These are phyloP conservation scores for Ustilago shanxiensis DNA, from an alignment of 1,284 basidiomycete species.

Conservation along the genomic window DNA sequence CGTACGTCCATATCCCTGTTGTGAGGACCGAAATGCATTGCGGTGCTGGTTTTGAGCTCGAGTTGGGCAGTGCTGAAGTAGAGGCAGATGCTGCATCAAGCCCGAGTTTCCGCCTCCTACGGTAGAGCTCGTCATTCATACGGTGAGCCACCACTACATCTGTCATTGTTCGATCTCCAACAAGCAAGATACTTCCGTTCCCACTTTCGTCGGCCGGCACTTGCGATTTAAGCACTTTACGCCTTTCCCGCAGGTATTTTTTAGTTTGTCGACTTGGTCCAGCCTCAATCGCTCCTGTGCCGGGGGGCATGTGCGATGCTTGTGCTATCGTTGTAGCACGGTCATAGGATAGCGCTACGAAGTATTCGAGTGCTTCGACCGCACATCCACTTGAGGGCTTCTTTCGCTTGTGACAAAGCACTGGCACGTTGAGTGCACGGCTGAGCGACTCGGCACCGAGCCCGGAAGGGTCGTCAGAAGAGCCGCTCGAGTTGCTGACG, in stretches of 20 bases:
- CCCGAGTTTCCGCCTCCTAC: conserved; percentile 40
- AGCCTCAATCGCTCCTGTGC: conserved; percentile 29
- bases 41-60: conserved; percentile 9
- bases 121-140: conserved; percentile 64
- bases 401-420: conserved; percentile 80
- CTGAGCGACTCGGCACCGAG: conserved; percentile 89
- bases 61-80: background rate
- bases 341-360: conserved; percentile 60
- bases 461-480: conserved; percentile 81
- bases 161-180: conserved; percentile 91
- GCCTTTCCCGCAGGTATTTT: conserved; percentile 31
- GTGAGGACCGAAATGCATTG: conserved; percentile 69
- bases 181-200: conserved; percentile 75
- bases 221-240: conserved; percentile 70
- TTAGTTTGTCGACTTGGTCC: conserved; percentile 33
- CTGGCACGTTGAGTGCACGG: conserved; percentile 81
- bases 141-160: conserved; percentile 88
- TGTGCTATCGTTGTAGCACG: conserved; percentile 62
- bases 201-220: conserved; percentile 75
- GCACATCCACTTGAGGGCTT: conserved; percentile 82
- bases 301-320: conserved; percentile 47
- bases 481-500: conserved; percentile 94
- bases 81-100: conserved; percentile 36
- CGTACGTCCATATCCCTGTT: conserved; percentile 64
- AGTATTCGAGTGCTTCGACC: conserved; percentile 77